Evolutionary conservation across 352 stramenopile species (phyloP).

Genomic region (Plasmopara viticola): DNA sequence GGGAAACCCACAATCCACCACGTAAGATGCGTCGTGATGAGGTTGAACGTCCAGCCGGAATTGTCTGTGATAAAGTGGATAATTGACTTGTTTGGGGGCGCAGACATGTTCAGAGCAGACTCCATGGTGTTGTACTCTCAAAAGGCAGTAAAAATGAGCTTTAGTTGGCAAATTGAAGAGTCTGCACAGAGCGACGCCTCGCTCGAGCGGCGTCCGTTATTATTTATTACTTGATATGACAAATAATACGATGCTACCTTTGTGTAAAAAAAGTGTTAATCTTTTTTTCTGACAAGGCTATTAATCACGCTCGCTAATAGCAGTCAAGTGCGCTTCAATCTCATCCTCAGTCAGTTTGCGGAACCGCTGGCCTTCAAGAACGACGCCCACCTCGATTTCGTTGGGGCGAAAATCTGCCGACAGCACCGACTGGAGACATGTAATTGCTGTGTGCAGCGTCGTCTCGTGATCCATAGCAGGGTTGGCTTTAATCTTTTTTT

Average conservation of each 20-base stretch:
- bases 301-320: constrained; percentile 94
- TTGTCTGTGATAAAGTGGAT: constrained; percentile 61
- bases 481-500: constrained; percentile 96
- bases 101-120: constrained; percentile 5
- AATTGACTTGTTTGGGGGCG: constrained; percentile 31
- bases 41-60: constrained; percentile 81
- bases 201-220: constrained; percentile 10
- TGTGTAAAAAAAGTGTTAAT: no score
- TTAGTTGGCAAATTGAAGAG: constrained; percentile 3
- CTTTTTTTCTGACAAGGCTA: not conserved
- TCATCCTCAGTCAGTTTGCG: constrained; percentile 93
- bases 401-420: constrained; percentile 96
- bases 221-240: constrained; percentile 6
- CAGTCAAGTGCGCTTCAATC: constrained; percentile 96
- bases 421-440: constrained; percentile 95
- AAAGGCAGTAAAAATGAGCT: not conserved
- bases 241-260: not conserved
- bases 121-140: constrained; percentile 13
- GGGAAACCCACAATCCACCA: constrained; percentile 82
- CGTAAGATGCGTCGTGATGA: constrained; percentile 72
- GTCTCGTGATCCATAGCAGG: constrained; percentile 88
- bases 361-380: constrained; percentile 75
- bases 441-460: constrained; percentile 95
- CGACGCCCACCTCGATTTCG: constrained; percentile 90
- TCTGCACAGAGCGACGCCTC: constrained; percentile 1